These are phyloP conservation scores for Austropuccinia psidii DNA, from an alignment of 1,284 basidiomycete genomes.

Conservation along the genomic window DNA sequence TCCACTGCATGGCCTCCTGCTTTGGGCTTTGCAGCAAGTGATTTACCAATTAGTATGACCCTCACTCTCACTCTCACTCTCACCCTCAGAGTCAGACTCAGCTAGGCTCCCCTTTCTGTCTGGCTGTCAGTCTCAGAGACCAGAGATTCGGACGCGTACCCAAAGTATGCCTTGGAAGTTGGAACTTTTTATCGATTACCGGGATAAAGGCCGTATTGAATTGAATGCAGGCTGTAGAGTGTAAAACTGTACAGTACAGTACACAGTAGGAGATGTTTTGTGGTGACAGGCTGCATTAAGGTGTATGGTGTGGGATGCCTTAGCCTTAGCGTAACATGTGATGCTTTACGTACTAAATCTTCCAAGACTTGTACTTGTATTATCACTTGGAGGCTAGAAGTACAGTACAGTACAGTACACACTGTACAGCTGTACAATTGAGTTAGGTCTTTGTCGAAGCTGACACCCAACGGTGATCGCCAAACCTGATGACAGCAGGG, in stretches of 20 bases:
- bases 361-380: no score
- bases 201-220: not conserved
- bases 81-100: no score
- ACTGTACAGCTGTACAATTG: not conserved
- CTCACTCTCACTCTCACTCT: no score
- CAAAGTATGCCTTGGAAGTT: not conserved
- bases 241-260: no score
- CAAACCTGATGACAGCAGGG: not conserved
- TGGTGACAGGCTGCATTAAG: no score
- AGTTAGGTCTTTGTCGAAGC: constrained; percentile 18
- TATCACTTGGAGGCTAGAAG: no score
- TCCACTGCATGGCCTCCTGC: not conserved
- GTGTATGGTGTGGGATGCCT: no score
- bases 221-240: not conserved
- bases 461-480: not conserved
- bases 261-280: no score
- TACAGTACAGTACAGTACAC: not conserved
- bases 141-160: not conserved
- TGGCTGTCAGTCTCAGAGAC: not conserved
- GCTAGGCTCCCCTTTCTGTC: no score
- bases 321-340: constrained; percentile 11
- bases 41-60: no score
- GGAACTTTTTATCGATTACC: not conserved
- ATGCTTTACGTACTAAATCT: constrained; percentile 17
- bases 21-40: not conserved